Base-by-base conservation (phyloP, 495 filamentous ascomycete genomes). In the Penicillium lagena region DNA sequence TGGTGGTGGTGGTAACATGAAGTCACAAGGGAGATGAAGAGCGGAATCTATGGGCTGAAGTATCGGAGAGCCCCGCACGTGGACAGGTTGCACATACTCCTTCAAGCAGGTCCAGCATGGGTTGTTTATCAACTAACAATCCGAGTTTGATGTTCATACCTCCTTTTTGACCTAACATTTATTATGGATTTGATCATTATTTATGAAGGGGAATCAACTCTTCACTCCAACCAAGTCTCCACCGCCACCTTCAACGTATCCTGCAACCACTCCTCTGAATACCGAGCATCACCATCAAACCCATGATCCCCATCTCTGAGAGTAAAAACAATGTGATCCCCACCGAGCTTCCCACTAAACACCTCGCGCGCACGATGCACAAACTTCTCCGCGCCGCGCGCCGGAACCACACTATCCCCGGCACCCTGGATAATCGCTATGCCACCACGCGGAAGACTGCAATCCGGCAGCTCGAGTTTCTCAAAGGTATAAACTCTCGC, bases 271-370 rank as follows among this genome's bases (percentile, higher is more conserved):
- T 12, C 27, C 41, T 62, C 56, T 11, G 47, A 41, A 10, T 51
- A 38, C 9, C 46, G 37, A 27, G 44, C 28, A 7, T 36, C 33
- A 1, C 2, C 13, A 54, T 65, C 59, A 54, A 63, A 62, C 14
- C 61, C 61, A 62, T 64, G 61, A 4, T 46, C 46, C 1, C 61
- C 61, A 14, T 59, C 53, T 29, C 46, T 28, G 10, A 59, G 30
- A n/a, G 46, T 51, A 14, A 64, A 28, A 12, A 48, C 34, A 12
- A 64, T 39, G n/a, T 48, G 50, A 22, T 58, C 54, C 7, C 15
- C 46, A 1, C 49, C 52, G 13, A 45, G 43, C 13, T 36, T 37
- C 0, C 47, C 57, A 29, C 35, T 43, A 13, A 54, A 32, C 10
- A 51, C 48, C 45, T 55, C 41, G 1, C 43, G 29, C 0, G 54